phyloP scores from a whole-genome alignment of 768 basidiomycete genomes.

The Russula griseocarnosa region DNA sequence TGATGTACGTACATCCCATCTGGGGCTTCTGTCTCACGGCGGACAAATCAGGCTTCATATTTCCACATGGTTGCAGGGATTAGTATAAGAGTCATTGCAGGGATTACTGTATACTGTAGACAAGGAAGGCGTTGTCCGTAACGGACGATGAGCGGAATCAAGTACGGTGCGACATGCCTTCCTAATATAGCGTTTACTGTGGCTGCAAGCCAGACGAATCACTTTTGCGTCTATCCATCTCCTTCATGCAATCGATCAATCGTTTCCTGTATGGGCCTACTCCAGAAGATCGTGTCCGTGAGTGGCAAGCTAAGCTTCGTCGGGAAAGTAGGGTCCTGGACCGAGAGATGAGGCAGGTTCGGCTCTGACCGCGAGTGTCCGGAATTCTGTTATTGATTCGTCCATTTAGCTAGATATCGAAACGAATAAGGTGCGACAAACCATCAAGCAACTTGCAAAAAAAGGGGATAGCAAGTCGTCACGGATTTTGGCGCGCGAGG shows the following conservation, averaged over 20 bases:
- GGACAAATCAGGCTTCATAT: neutral
- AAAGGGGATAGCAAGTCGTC: constrained; percentile 94
- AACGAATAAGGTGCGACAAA: constrained; percentile 70
- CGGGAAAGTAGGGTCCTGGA: constrained; percentile 80
- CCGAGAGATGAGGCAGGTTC: constrained; percentile 93
- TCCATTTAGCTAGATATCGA: constrained; percentile 68
- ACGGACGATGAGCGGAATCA: neutral
- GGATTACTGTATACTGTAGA: neutral
- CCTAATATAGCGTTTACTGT: constrained; percentile 3
- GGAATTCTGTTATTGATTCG: constrained; percentile 21
- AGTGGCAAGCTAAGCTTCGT: constrained; percentile 88
- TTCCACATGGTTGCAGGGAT: neutral
- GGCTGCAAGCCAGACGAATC: neutral
- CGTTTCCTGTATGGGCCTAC: constrained; percentile 95
- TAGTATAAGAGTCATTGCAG: neutral
- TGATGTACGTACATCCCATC: neutral
- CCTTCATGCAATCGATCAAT: constrained; percentile 77
- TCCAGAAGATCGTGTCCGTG: constrained; percentile 86
- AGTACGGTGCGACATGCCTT: neutral
- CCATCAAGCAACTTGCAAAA: constrained; percentile 83
- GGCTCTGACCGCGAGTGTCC: constrained; percentile 31
- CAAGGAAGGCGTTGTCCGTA: too few relatives aligned
- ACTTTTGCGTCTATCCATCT: neutral
- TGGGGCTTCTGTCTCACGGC: neutral
- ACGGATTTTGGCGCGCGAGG: constrained; percentile 85